These are phyloP conservation scores for Exutisphaerella laricina DNA, from an alignment of 2,329 filamentous ascomycete species.

Conservation along the genomic window DNA sequence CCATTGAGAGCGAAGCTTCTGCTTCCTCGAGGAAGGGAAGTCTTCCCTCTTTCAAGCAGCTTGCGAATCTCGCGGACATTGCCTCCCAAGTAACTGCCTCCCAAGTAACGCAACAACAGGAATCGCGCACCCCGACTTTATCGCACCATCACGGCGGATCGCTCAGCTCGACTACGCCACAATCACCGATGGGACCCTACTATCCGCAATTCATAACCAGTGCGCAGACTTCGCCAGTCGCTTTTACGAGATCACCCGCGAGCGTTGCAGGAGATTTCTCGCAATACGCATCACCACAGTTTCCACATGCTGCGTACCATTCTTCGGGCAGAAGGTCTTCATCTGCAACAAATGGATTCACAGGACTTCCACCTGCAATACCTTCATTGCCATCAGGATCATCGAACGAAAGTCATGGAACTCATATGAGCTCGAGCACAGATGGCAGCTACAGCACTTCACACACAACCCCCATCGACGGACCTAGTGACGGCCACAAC, in stretches of 20 bases:
- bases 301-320: slow-evolving; percentile 18
- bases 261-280: slow-evolving; percentile 22
- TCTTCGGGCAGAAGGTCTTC: slow-evolving; percentile 21
- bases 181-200: slow-evolving; percentile 25
- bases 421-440: slow-evolving; percentile 25
- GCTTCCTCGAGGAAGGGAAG: slow-evolving; percentile 25
- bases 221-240: slow-evolving; percentile 27
- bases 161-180: slow-evolving; percentile 26
- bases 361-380: slow-evolving; percentile 15
- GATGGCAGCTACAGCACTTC: slow-evolving; percentile 32
- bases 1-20: slow-evolving; percentile 10
- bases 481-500: slow-evolving; percentile 27
- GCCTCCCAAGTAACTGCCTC: too few species aligned
- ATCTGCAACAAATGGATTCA: slow-evolving; percentile 12
- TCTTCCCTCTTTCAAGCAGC: slow-evolving; percentile 31
- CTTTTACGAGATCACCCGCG: slow-evolving; percentile 23
- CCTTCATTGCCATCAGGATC: slow-evolving; percentile 26
- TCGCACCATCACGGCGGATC: slow-evolving; percentile 23
- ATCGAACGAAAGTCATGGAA: slow-evolving; percentile 30
- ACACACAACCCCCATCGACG: slow-evolving; percentile 33
- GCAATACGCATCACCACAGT: slow-evolving; percentile 25
- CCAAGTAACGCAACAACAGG: too few species aligned
- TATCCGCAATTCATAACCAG: slow-evolving; percentile 21
- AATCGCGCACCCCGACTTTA: slow-evolving; percentile 15
- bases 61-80: slow-evolving; percentile 22